Evolutionary conservation across 2,329 filamentous ascomycete species (phyloP).

Genomic region (Paraconiothyrium brasiliense): DNA sequence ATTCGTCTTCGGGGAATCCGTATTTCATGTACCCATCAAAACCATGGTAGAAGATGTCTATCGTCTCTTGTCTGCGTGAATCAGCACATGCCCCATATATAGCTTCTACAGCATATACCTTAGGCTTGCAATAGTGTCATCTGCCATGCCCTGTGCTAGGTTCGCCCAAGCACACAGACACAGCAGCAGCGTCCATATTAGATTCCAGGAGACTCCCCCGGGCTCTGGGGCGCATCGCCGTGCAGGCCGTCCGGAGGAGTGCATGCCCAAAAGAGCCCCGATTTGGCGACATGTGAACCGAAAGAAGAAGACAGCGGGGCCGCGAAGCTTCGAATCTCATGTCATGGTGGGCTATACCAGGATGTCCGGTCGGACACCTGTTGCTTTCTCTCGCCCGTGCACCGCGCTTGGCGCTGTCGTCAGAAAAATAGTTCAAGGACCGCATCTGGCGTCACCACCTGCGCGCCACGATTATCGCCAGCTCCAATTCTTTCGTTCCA

Average conservation of each 20-base stretch:
- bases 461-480: conserved; percentile 8
- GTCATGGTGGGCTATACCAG: conserved; percentile 3
- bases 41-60: conserved; percentile 93
- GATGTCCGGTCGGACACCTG: conserved; percentile 19
- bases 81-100: conserved; percentile 19
- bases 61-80: conserved; percentile 54
- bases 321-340: background rate
- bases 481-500: conserved; percentile 22
- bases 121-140: conserved; percentile 51
- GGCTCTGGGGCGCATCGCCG: conserved; percentile 35
- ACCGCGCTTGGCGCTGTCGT: conserved; percentile 11
- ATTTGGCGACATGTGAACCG: conserved; percentile 45
- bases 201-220: conserved; percentile 31
- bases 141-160: conserved; percentile 54
- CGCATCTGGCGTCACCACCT: conserved; percentile 16
- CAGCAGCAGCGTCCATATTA: conserved; percentile 46
- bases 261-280: conserved; percentile 47
- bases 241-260: conserved; percentile 44
- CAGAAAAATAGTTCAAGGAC: conserved; percentile 34
- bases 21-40: conserved; percentile 94
- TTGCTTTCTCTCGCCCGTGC: conserved; percentile 6
- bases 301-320: conserved; percentile 10
- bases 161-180: conserved; percentile 44
- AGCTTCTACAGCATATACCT: conserved; percentile 42
- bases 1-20: conserved; percentile 95